Base-by-base conservation (phyloP, 108 stramenopile genomes). In the Craspedostauros australis region DNA sequence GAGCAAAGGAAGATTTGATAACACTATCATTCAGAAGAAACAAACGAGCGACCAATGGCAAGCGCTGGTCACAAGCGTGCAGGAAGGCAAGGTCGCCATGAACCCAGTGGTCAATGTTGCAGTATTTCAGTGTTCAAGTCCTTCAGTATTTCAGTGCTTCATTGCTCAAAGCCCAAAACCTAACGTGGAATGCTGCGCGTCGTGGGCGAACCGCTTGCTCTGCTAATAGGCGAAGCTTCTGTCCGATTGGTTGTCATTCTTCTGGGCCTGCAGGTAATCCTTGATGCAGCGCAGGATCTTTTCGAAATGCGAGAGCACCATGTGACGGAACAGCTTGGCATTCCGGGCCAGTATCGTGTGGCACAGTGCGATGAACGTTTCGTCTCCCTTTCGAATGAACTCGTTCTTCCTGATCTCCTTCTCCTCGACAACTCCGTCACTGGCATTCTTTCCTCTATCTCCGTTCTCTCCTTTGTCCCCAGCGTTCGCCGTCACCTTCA, bases 201-300 rank as follows among this genome's bases (percentile, higher is more conserved):
- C n/a, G n/a, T n/a, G n/a, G n/a, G n/a, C n/a, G n/a, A n/a, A n/a
- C n/a, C n/a, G n/a, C n/a, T n/a, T n/a, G n/a, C n/a, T n/a, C n/a
- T n/a, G n/a, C n/a, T 49, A 77, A 33, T 77, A 77, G 1, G 69
- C 52, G 38, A 77, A 77, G 5, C 64, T 61, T 24, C 70, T 44
- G 20, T 64, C 46, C 33, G 67, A 62, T 22, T 73, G 56, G 2
- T 45, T 58, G 57, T 88, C 87, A 34, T 81, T 82, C 32, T 73
- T 52, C 48, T 72, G 71, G 5, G 87, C 87, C 42, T 73, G 75
- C 21, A 82, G 42, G 60, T 82, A 88, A 65, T 88, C 87, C 21
- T 61, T 59, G 31, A 88, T 69, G 12, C 61, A 60, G 20, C 46
- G 44, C 23, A 77, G 50, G 7, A 82, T 42, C 42, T 84, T 84